A percentile compares a stretch with the other conserved stretches of the same genome.
Conservation (phyloP, 2,329 filamentous ascomycete genomes). For the Sporothrix inflata region DNA sequence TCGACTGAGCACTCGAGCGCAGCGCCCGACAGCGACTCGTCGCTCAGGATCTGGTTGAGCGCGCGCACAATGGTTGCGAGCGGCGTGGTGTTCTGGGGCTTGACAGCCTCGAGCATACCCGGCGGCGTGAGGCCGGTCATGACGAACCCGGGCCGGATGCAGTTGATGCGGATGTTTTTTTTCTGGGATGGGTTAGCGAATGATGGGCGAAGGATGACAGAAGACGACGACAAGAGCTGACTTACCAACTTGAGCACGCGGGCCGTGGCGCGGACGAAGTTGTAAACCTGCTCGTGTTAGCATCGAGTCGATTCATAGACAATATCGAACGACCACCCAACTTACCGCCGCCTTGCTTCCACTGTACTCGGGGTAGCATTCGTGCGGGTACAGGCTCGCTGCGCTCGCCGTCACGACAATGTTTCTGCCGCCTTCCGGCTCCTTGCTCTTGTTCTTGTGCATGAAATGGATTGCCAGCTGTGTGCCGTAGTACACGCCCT, state of each 20-base stretch:
- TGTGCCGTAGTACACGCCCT: not conserved
- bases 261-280: not conserved
- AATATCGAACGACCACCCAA: not conserved
- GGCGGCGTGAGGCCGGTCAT: not conserved
- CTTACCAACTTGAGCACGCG: not conserved
- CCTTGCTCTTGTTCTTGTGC: not conserved
- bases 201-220: no score
- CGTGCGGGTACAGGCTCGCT: not conserved
- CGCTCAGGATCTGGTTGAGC: not conserved
- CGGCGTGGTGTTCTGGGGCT: not conserved
- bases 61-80: not conserved
- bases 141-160: not conserved
- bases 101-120: not conserved
- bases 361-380: not conserved
- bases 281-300: not conserved
- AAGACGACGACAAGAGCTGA: not conserved
- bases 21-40: not conserved
- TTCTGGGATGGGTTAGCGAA: not conserved
- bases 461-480: not conserved
- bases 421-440: no score
- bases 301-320: not conserved
- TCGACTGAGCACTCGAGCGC: not conserved
- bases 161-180: not conserved
- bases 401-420: not conserved
- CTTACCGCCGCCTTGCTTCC: not conserved